These are phyloP conservation scores for Akanthomyces muscarius DNA, from an alignment of 2,329 filamentous ascomycete genomes.

Conservation along the genomic window DNA sequence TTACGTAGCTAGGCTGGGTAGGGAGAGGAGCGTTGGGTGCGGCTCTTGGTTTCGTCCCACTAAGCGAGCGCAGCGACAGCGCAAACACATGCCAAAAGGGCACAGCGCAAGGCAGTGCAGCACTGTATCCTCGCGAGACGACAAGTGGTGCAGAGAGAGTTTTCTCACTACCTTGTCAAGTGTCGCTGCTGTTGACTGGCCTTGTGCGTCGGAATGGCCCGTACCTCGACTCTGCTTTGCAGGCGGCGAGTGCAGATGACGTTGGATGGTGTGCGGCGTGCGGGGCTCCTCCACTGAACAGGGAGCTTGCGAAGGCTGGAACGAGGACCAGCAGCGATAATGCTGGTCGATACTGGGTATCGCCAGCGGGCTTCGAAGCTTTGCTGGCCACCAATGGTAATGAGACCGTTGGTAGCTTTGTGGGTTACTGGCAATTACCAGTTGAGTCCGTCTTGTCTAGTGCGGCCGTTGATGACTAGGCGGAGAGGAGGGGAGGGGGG, in stretches of 20 bases:
- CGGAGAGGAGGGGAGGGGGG: not conserved
- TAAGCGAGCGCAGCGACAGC: constrained; percentile 5
- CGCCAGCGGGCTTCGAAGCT: too few relatives aligned
- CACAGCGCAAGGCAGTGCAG: not conserved
- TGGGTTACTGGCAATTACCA: not conserved
- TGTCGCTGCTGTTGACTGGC: not conserved
- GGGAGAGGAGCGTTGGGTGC: not conserved
- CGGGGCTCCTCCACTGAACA: constrained; percentile 1
- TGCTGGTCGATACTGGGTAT: not conserved
- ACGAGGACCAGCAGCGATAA: not conserved
- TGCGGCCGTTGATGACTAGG: not conserved
- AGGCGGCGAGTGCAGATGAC: constrained; percentile 4
- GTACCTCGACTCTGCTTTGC: not conserved
- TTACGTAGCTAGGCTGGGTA: constrained; percentile 3
- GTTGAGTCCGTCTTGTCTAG: not conserved
- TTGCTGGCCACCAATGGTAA: not conserved
- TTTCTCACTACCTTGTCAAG: not conserved
- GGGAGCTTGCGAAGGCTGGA: not conserved
- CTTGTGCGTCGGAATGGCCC: not conserved
- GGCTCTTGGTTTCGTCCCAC: constrained; percentile 8
- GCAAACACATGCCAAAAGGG: constrained; percentile 1
- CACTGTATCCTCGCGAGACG: constrained; percentile 3
- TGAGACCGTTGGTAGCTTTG: not conserved
- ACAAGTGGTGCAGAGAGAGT: constrained; percentile 3
- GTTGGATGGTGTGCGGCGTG: not conserved